phyloP scores from a whole-genome alignment of 306 rosid genomes.

The Glycyrrhiza uralensis region DNA sequence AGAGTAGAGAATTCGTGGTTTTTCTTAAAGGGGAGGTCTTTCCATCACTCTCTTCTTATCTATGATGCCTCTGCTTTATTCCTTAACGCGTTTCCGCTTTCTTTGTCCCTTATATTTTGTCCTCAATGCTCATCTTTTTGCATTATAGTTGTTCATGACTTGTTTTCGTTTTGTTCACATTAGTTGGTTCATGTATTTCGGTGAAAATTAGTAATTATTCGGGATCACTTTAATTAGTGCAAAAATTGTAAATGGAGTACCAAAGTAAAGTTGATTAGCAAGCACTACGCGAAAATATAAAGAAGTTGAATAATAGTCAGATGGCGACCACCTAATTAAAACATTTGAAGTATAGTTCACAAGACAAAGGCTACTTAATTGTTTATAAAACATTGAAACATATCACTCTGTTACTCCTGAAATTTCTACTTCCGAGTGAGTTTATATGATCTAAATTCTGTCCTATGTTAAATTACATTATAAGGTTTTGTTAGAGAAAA shows the following conservation, averaged over 20 bases:
- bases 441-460: neutral
- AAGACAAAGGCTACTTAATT: neutral
- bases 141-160: neutral
- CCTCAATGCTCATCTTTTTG: conserved; percentile 10
- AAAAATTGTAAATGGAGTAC: neutral
- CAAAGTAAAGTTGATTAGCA: conserved; percentile 11
- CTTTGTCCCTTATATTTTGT: neutral
- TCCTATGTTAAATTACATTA: neutral
- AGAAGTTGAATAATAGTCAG: neutral
- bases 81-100: conserved; percentile 38
- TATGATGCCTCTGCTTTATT: conserved; percentile 40
- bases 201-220: conserved; percentile 1
- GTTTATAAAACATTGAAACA: neutral
- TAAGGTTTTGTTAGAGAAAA: neutral
- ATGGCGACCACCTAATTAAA: neutral
- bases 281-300: neutral
- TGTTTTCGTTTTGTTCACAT: conserved; percentile 36
- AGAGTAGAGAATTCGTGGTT: neutral
- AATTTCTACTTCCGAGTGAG: neutral
- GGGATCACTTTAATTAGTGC: neutral
- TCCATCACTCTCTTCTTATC: conserved; percentile 14
- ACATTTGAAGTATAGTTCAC: neutral
- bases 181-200: conserved; percentile 16
- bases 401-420: no score
- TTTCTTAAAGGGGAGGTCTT: conserved; percentile 7